Evolutionary conservation across 441 rosid species (phyloP), one percentile per base, ranked within the genome.

Genomic region (Gossypium davidsonii): DNA sequence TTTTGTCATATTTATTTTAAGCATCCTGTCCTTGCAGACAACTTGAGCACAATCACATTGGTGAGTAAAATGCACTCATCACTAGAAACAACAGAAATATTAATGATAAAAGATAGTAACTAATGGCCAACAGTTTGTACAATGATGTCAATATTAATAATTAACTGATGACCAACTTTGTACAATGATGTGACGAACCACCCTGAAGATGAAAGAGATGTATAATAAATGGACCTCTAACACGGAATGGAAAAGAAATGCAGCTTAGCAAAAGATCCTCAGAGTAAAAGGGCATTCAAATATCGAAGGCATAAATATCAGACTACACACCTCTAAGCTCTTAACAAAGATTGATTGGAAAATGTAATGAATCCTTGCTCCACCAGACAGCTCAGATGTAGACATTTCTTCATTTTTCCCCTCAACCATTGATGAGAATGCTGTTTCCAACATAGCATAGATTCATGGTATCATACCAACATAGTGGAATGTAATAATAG

Each of bases 321-420:
- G 23, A 11, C 62, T 60, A 20, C 83, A 58, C 53, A 93, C 96
- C 97, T 91, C 97, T 78, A 93, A 82, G 73, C 91, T 88, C 80
- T 90, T 89, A 67, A 93, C 97, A 77, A 89, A 93, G 67, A 93
- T 90, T 59, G 88, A 84, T 70, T 93, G 98, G 75, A 93, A 91
- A 66, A 93, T 87, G 76, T 91, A 91, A 71, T 88, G 95, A 66
- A 93, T 89, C 71, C 97, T 86, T 74, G 98, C 98, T 79, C 97
- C 98, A 62, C 98, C 98, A 31, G 92, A 86, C 51, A 93, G 88
- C 89, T 91, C 95, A 73, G 89, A 68, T 25, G 98, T 93, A 44
- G 96, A 91, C 97, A 93, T 89, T 79, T 87, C 92, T 78, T 88
- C 89, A 83, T 87, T 91, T 80, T 85, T 93, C 3, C 98, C 98